Conservation (phyloP, 2,329 filamentous ascomycete species). For the Aspergillus chevalieri region DNA sequence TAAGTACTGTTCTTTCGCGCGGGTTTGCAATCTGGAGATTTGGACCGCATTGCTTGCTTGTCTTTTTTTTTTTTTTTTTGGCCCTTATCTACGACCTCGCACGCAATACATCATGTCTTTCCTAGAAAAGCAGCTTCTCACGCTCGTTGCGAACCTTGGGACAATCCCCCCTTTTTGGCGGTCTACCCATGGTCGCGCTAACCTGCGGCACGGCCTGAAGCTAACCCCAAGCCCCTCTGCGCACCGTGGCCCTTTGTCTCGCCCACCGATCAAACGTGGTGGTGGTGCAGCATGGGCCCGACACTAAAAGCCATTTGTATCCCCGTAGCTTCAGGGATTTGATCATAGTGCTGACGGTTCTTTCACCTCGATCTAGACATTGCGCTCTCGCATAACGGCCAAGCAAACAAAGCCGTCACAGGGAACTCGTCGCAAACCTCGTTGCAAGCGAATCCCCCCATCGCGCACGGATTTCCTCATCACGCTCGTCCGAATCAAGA, state of each 20-base stretch:
- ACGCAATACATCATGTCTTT: background rate
- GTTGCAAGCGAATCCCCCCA: conserved; percentile 43
- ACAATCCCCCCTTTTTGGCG: conserved; percentile 11
- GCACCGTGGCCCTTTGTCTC: conserved; percentile 2
- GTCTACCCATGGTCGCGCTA: conserved; percentile 19
- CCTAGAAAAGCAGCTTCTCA: background rate
- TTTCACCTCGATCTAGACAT: conserved; percentile 2
- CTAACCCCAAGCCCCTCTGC: conserved; percentile 3
- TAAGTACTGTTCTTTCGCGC: conserved; percentile 41
- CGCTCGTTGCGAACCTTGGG: conserved; percentile 1
- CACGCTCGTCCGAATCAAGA: conserved; percentile 66
- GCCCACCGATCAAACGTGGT: conserved; percentile 16
- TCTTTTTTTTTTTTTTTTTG: conserved; percentile 1
- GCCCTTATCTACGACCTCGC: background rate
- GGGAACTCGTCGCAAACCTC: conserved; percentile 33
- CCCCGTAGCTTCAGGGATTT: background rate
- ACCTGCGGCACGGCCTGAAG: conserved; percentile 14
- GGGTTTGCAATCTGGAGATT: background rate
- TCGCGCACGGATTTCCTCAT: conserved; percentile 41
- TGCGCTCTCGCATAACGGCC: conserved; percentile 1
- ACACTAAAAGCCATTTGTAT: background rate
- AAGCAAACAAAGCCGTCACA: background rate
- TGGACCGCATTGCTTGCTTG: background rate
- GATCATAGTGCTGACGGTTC: conserved; percentile 2
- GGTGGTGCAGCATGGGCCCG: background rate